Percentiles rank a stretch among this genome's conserved stretches.
These are phyloP conservation scores for Purshia tridentata DNA, from an alignment of 306 rosid genomes.

Conservation along the genomic window DNA sequence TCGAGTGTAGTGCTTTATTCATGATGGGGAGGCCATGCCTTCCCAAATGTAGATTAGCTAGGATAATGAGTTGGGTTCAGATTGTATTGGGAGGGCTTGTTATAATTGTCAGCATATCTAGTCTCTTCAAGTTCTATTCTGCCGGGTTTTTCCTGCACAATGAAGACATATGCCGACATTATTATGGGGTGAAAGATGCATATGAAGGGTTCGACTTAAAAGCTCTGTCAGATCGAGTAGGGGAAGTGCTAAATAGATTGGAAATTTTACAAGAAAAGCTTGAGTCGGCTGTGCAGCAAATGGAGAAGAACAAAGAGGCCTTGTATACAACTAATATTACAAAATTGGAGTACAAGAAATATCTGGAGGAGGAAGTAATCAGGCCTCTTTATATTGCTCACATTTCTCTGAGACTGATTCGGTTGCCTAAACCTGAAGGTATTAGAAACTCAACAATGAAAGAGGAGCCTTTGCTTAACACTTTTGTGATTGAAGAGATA, in stretches of 20 bases:
- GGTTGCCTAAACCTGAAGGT: slow-evolving; percentile 55
- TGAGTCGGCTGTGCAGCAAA: slow-evolving; percentile 45
- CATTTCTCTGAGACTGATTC: slow-evolving; percentile 66
- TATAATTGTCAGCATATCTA: slow-evolving; percentile 56
- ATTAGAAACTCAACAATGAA: slow-evolving; percentile 42
- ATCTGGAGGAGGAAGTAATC: slow-evolving; percentile 66
- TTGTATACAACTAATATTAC: slow-evolving; percentile 34
- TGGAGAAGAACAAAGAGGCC: slow-evolving; percentile 56
- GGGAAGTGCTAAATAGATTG: slow-evolving; percentile 59
- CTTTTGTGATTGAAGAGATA: slow-evolving; percentile 74
- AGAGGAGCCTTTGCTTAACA: slow-evolving; percentile 78
- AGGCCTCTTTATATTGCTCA: slow-evolving; percentile 74
- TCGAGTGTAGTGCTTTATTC: background rate
- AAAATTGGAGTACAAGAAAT: slow-evolving; percentile 48
- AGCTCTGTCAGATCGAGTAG: slow-evolving; percentile 56
- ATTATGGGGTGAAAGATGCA: slow-evolving; percentile 40
- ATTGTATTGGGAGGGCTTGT: slow-evolving; percentile 66
- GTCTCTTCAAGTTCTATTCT: slow-evolving; percentile 62
- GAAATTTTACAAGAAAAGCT: slow-evolving; percentile 73
- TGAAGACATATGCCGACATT: slow-evolving; percentile 60
- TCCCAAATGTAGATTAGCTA: slow-evolving; percentile 47
- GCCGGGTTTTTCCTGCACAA: slow-evolving; percentile 67
- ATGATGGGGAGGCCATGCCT: slow-evolving; percentile 55
- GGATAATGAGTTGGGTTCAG: slow-evolving; percentile 68
- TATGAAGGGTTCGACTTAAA: slow-evolving; percentile 56